Evolutionary conservation across 2,329 filamentous ascomycete genomes (phyloP), one percentile per base, ranked within the genome.

Genomic region (Pseudogymnoascus sp.): DNA sequence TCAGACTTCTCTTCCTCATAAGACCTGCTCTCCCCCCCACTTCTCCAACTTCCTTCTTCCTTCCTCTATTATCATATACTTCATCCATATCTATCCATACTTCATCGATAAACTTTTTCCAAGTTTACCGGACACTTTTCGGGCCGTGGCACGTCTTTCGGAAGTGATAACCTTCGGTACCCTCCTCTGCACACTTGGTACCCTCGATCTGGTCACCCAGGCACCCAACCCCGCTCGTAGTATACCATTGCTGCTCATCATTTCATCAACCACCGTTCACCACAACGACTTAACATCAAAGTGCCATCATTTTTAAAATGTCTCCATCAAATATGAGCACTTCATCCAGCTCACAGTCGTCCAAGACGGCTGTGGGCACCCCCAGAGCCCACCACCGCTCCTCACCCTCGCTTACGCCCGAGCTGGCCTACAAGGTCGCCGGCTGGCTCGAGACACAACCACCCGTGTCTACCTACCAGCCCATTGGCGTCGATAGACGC

Each of bases 171-270:
- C 14, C 4, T 43, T 61, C 60, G 60, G 60, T 61, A 61, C 60
- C 60, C 60, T 61, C 60, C 34, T 61, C 60, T 61, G 51, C 37
- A 70, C 64, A 69, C 64, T 64, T 62, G 69, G 71, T 74, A 73
- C 72, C 71, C 72, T 73, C 70, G 69, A 71, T 70, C 60, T 65
- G 61, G 63, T 69, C 64, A 68, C 66, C 66, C 70, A 71, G 67
- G 64, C 69, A 69, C 57, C 65, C 34, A 61, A 41, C 37, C 37
- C 60, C 51, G 51, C 51, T 34, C 51, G 28, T 57, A 21, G 28
- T 57, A 34, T 57, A 57, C 51, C 28, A 57, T 34, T 57, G 51
- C 25, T 13, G 6, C n/a, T 57, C 28, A 57, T 57, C 51, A 57
- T 25, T 34, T 34, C 48, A 60, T 39, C 48, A 34, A 63, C 34